These are phyloP conservation scores for Ormosia emarginata DNA, from an alignment of 306 rosid genomes.

Conservation along the genomic window DNA sequence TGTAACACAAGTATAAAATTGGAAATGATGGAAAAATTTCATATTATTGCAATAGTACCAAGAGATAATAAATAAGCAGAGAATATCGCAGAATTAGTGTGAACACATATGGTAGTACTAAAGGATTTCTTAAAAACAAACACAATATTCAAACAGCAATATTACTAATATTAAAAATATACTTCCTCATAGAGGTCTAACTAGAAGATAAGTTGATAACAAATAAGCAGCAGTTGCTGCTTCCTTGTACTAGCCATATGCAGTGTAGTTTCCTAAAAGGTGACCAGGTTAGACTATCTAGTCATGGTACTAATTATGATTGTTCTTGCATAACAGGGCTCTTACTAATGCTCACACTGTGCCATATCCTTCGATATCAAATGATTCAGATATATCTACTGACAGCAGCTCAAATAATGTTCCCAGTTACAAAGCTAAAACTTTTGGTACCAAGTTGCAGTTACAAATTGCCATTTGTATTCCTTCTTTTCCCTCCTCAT, in stretches of 20 bases:
- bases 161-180: neutral
- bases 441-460: neutral
- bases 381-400: neutral
- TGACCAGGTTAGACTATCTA: neutral
- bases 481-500: neutral
- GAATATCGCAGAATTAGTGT: neutral
- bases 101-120: neutral
- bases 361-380: neutral
- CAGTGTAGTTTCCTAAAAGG: slow-evolving; percentile 3
- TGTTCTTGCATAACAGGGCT: neutral
- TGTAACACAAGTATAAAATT: neutral
- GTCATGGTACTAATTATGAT: neutral
- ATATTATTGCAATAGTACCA: slow-evolving; percentile 1
- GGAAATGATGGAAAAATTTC: neutral
- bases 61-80: neutral
- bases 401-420: neutral
- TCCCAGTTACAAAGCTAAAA: neutral
- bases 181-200: neutral
- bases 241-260: neutral
- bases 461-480: neutral
- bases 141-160: neutral
- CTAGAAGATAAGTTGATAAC: neutral
- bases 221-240: neutral
- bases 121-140: neutral
- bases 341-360: neutral